phyloP scores from a whole-genome alignment of 208 protist species.

The Sergeia podlipaevii region DNA sequence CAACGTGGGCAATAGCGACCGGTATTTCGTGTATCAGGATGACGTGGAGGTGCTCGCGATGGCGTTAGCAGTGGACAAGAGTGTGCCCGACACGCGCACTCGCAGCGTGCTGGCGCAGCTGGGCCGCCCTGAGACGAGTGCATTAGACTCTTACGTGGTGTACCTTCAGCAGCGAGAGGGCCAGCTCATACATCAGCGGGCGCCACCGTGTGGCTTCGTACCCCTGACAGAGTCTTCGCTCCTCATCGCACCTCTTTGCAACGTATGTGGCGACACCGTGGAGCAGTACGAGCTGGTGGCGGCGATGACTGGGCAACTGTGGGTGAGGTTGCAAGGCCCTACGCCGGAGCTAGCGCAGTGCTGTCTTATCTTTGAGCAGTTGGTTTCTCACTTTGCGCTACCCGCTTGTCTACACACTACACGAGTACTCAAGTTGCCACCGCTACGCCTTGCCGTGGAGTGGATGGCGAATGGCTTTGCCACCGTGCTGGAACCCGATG shows the following conservation, averaged over 20 bases:
- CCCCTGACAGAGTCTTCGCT: constrained; percentile 46
- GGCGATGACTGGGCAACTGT: constrained; percentile 73
- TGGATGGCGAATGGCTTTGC: constrained; percentile 87
- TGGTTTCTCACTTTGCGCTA: constrained; percentile 55
- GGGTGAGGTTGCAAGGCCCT: constrained; percentile 75
- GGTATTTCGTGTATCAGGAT: constrained; percentile 82
- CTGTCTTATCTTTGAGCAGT: constrained; percentile 73
- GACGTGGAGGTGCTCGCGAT: constrained; percentile 52
- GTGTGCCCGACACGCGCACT: constrained; percentile 49
- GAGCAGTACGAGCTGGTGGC: constrained; percentile 80
- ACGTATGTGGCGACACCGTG: constrained; percentile 78
- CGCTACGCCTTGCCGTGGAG: constrained; percentile 61
- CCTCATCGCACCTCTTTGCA: constrained; percentile 68
- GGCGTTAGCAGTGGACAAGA: constrained; percentile 65
- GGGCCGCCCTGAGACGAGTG: constrained; percentile 26
- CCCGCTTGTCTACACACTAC: constrained; percentile 64
- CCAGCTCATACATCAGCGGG: constrained; percentile 28
- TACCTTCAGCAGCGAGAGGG: constrained; percentile 24
- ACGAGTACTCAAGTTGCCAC: constrained; percentile 44
- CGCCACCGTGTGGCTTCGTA: constrained; percentile 52
- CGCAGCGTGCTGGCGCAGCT: constrained; percentile 51
- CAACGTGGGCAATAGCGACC: constrained; percentile 73
- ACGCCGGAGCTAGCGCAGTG: constrained; percentile 84
- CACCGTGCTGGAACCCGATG: constrained; percentile 58
- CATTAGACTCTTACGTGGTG: constrained; percentile 61